Percentiles rank a stretch among this genome's conserved stretches.
Conservation (phyloP, 176 grass and related monocot species). For the Elymus sibiricus region DNA sequence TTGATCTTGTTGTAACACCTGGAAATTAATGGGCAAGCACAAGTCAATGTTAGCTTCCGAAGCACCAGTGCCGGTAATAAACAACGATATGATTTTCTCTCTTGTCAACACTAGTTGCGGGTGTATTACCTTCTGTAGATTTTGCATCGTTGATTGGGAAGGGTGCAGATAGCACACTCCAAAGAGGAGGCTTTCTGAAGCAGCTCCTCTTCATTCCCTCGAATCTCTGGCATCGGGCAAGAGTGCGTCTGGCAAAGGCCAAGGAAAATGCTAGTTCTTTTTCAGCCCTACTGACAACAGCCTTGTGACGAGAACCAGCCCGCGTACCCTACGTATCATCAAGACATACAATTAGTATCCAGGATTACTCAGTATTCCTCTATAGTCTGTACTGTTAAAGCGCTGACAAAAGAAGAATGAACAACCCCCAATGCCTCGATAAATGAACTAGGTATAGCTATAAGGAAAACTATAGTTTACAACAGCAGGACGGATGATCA, state of each 20-base stretch:
- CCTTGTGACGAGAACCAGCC: slow-evolving; percentile 63
- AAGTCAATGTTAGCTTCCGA: slow-evolving; percentile 8
- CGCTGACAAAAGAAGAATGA: neutral
- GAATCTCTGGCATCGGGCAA: slow-evolving; percentile 64
- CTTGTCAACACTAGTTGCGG: neutral
- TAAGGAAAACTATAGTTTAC: neutral
- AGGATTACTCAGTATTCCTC: neutral
- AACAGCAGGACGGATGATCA: no score
- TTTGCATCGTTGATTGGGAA: slow-evolving; percentile 39
- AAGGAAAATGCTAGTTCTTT: slow-evolving; percentile 68
- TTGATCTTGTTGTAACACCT: slow-evolving; percentile 63
- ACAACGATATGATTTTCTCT: neutral
- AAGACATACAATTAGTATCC: neutral
- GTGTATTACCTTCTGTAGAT: slow-evolving; percentile 41
- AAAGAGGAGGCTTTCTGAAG: slow-evolving; percentile 61
- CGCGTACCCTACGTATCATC: slow-evolving; percentile 46
- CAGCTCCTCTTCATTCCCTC: slow-evolving; percentile 76
- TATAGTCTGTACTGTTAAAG: no score
- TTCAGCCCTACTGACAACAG: slow-evolving; percentile 58
- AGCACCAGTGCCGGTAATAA: neutral
- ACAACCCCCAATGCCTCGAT: neutral
- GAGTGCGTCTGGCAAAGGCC: slow-evolving; percentile 73
- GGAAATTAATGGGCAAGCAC: neutral
- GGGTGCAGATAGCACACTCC: slow-evolving; percentile 49
- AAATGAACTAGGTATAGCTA: no score